phyloP scores from a whole-genome alignment of 2,329 filamentous ascomycete genomes.

The Aureobasidium sp. region DNA sequence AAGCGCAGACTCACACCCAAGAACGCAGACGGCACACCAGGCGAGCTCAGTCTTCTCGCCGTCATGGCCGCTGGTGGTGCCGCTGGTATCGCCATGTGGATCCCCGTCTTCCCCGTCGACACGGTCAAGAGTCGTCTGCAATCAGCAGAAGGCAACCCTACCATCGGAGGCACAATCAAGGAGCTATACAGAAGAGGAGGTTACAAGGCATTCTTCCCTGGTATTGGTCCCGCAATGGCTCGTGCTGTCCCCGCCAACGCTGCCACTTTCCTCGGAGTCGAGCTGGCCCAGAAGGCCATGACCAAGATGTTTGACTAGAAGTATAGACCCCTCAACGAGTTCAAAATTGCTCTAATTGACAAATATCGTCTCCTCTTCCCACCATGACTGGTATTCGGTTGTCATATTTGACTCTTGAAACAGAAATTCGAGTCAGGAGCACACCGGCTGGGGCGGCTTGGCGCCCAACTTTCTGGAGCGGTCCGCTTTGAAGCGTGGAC shows the following conservation, averaged over 20 bases:
- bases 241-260: constrained; percentile 94
- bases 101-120: constrained; percentile 94
- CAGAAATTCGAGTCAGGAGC: background rate
- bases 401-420: background rate
- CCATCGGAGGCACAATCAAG: constrained; percentile 69
- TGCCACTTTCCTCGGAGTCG: constrained; percentile 83
- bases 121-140: constrained; percentile 93
- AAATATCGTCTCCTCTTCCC: background rate
- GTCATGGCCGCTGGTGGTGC: constrained; percentile 81
- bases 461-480: background rate
- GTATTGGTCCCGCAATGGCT: constrained; percentile 85
- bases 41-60: constrained; percentile 72
- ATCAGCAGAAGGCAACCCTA: constrained; percentile 79
- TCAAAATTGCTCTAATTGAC: background rate
- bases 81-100: constrained; percentile 98
- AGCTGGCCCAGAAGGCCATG: constrained; percentile 78
- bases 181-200: constrained; percentile 80
- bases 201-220: constrained; percentile 90
- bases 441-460: background rate
- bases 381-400: background rate
- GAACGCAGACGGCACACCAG: constrained; percentile 64
- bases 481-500: background rate
- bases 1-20: constrained; percentile 81
- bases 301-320: constrained; percentile 57
- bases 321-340: background rate